These are phyloP conservation scores for Rhypophila decipiens DNA, from an alignment of 495 filamentous ascomycete species.

Conservation along the genomic window DNA sequence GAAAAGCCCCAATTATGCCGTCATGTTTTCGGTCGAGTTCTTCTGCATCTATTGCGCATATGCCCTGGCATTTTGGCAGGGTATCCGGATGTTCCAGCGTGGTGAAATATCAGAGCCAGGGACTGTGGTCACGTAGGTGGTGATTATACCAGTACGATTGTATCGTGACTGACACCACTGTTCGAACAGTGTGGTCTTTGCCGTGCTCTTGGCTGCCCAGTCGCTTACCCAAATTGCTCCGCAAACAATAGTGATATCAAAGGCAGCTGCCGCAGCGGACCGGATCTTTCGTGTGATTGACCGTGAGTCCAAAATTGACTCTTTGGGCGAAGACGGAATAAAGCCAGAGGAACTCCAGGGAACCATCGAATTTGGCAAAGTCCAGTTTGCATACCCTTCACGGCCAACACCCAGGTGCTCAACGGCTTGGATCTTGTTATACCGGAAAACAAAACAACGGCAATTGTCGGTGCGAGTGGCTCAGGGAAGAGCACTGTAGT, in stretches of 20 bases:
- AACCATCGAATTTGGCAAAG: conserved; percentile 50
- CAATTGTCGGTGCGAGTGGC: conserved; percentile 72
- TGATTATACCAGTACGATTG: too few relatives aligned
- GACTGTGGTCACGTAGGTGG: conserved; percentile 29
- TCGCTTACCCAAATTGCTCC: conserved; percentile 40
- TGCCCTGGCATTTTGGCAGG: conserved; percentile 45
- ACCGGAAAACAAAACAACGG: conserved; percentile 72
- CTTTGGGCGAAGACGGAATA: conserved; percentile 31
- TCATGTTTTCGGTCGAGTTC: conserved; percentile 26
- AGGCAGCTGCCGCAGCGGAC: conserved; percentile 43
- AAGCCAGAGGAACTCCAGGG: conserved; percentile 27
- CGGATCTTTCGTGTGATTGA: conserved; percentile 49
- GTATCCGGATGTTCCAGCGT: conserved; percentile 31
- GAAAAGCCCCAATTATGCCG: conserved; percentile 36
- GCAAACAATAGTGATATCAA: conserved; percentile 39
- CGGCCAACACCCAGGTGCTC: conserved; percentile 52
- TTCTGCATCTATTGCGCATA: conserved; percentile 32
- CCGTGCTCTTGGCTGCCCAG: conserved; percentile 16
- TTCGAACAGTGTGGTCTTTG: conserved; percentile 20
- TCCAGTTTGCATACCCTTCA: conserved; percentile 60
- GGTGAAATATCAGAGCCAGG: conserved; percentile 36
- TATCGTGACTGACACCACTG: neutral
- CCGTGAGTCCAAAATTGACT: conserved; percentile 32
- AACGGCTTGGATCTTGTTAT: conserved; percentile 46
- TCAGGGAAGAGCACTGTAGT: conserved; percentile 85